Conservation (phyloP, 179 eudicot species). For the Pouteria campechiana region DNA sequence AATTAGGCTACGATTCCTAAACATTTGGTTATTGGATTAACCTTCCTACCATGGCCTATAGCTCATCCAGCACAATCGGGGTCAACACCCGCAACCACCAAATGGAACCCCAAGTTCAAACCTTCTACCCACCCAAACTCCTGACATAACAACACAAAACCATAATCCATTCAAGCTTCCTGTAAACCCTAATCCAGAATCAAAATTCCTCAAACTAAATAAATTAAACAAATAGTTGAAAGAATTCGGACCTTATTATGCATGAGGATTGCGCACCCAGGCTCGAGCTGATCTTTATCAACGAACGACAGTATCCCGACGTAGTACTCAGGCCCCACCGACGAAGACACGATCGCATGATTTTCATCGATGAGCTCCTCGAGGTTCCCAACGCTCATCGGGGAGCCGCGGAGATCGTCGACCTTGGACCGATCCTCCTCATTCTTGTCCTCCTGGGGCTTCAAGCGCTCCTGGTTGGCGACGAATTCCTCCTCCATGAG, state of each 20-base stretch:
- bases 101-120: too few relatives aligned
- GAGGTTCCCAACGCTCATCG: constrained; percentile 89
- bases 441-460: constrained; percentile 88
- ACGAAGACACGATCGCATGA: constrained; percentile 82
- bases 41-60: too few relatives aligned
- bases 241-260: constrained; percentile 72
- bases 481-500: constrained; percentile 93
- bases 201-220: background rate
- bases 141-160: too few relatives aligned
- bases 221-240: too few relatives aligned
- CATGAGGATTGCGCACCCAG: constrained; percentile 90
- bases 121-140: too few relatives aligned
- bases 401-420: constrained; percentile 80
- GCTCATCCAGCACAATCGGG: too few relatives aligned
- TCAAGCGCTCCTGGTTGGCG: constrained; percentile 73
- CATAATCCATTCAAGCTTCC: too few relatives aligned
- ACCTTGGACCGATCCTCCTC: constrained; percentile 89
- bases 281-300: constrained; percentile 95
- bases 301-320: constrained; percentile 79
- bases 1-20: too few relatives aligned
- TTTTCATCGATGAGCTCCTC: constrained; percentile 95
- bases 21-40: too few relatives aligned
- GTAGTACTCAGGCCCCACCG: constrained; percentile 94
- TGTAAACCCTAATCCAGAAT: constrained; percentile 1
- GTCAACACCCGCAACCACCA: too few relatives aligned